Base-by-base conservation (phyloP, 495 filamentous ascomycete species). In the Talaromyces liani region DNA sequence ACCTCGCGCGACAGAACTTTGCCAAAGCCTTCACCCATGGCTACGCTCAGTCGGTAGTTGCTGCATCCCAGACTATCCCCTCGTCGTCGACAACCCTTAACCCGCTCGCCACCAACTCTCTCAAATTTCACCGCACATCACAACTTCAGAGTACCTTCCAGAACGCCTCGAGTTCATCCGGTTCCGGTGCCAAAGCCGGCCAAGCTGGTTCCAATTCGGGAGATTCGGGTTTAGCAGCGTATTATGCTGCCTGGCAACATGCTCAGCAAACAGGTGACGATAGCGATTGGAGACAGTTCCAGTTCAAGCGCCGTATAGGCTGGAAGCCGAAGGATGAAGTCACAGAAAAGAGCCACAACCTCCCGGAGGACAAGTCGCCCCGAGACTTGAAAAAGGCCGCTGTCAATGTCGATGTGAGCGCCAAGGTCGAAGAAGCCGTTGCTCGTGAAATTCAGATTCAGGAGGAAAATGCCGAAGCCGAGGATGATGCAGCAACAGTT, bases 11-110 rank as follows among this genome's bases (percentile, higher is more conserved):
- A 78, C 91, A 93, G 80, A 93, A 90, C 87, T 88, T 97, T 72
- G 85, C 90, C 68, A 98, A 98, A 84, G 89, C 91, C 75, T 88
- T 98, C 75, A 93, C 91, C 73, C 91, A 96, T 84, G 93, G 93
- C 77, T 97, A 96, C 83, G 91, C 92, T 74, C 93, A 97, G 74
- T 95, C 93, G 67, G 87, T 98, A 78, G 93, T 98, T 75, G 94
- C 94, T 66, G 93, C 91, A 62, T 91, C 92, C 57, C 93, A 97
- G 70, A 87, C 88, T n/a, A 84, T 90, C 80, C 85, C 92, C 72
- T 92, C 91, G 55, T 80, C 87, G 6, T 88, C 85, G 51, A 81
- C 83, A 60, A 81, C 85, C 58, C 73, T 88, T 63, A 80, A 81
- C 65, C 72, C 74, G 18, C 74, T 87, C 67, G 74, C 77, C 57